Evolutionary conservation across 257 asterid species (phyloP).

Genomic region (Phtheirospermum japonicum): DNA sequence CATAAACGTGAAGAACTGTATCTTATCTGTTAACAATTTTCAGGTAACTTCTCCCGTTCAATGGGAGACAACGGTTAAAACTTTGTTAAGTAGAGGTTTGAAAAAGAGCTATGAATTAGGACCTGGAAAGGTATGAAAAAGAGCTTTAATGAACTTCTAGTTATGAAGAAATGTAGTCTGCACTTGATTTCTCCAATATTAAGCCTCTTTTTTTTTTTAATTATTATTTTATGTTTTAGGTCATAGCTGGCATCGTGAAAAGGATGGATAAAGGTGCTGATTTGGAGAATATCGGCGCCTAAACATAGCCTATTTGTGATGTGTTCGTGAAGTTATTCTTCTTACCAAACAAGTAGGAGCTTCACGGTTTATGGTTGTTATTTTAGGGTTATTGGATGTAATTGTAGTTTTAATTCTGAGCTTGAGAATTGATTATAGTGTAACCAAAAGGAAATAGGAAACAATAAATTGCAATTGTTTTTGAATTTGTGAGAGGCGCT

Average conservation of each 20-base stretch:
- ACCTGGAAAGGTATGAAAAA: slow-evolving; percentile 65
- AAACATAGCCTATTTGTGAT: slow-evolving; percentile 13
- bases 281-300: slow-evolving; percentile 70
- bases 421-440: slow-evolving; percentile 1
- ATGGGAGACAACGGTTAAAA: slow-evolving; percentile 43
- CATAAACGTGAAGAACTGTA: neutral
- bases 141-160: neutral
- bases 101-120: slow-evolving; percentile 70
- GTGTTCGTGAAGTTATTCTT: neutral
- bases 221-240: too few species aligned
- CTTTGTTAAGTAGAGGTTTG: slow-evolving; percentile 44
- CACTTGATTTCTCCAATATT: slow-evolving; percentile 8
- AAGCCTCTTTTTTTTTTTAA: slow-evolving; percentile 8
- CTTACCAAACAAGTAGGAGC: neutral
- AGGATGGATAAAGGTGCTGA: slow-evolving; percentile 83
- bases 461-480: neutral
- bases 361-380: slow-evolving; percentile 3
- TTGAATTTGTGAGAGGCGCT: neutral
- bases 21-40: slow-evolving; percentile 3
- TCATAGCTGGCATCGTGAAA: slow-evolving; percentile 85
- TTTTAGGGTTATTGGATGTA: slow-evolving; percentile 13
- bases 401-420: slow-evolving; percentile 21
- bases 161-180: neutral
- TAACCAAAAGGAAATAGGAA: neutral
- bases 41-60: slow-evolving; percentile 57